These are phyloP conservation scores for Nakazawaea ambrosiae DNA, from an alignment of 805 yeast genomes.

Conservation along the genomic window DNA sequence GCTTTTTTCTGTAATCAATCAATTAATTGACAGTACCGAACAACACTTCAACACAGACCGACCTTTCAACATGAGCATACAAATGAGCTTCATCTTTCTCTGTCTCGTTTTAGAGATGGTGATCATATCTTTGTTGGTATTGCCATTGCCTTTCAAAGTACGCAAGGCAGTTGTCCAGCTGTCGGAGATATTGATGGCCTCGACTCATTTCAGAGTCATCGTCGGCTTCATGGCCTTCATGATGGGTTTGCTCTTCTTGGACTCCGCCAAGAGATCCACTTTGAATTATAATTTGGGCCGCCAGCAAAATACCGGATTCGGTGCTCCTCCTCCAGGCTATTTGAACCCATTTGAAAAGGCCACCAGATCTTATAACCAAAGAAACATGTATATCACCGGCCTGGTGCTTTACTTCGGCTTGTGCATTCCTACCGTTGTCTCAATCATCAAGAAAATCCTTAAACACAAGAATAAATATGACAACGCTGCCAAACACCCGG, in stretches of 20 bases:
- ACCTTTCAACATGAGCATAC: conserved; percentile 32
- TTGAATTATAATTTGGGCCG: conserved; percentile 1
- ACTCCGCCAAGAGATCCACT: conserved; percentile 24
- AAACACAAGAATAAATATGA: conserved; percentile 22
- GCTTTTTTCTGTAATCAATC: too few relatives aligned
- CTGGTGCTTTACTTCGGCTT: conserved; percentile 42
- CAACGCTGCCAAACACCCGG: conserved; percentile 15
- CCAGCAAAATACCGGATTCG: neutral
- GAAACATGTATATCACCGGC: conserved; percentile 50
- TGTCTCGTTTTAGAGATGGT: conserved; percentile 38
- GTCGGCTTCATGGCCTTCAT: conserved; percentile 30
- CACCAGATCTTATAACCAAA: conserved; percentile 47
- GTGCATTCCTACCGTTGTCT: conserved; percentile 36
- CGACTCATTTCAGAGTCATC: conserved; percentile 34
- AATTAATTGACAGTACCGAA: too few relatives aligned
- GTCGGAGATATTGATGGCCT: conserved; percentile 22
- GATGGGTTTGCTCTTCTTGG: conserved; percentile 39
- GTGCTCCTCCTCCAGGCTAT: conserved; percentile 5
- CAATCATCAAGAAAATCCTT: conserved; percentile 38
- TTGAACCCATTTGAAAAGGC: conserved; percentile 35
- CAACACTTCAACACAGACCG: neutral
- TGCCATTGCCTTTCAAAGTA: conserved; percentile 42
- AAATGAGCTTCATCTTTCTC: conserved; percentile 36
- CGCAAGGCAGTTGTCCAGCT: conserved; percentile 29
- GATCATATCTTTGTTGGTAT: conserved; percentile 31